phyloP scores from a whole-genome alignment of 2,329 filamentous ascomycete genomes.

The Alternaria angustiovoidea region DNA sequence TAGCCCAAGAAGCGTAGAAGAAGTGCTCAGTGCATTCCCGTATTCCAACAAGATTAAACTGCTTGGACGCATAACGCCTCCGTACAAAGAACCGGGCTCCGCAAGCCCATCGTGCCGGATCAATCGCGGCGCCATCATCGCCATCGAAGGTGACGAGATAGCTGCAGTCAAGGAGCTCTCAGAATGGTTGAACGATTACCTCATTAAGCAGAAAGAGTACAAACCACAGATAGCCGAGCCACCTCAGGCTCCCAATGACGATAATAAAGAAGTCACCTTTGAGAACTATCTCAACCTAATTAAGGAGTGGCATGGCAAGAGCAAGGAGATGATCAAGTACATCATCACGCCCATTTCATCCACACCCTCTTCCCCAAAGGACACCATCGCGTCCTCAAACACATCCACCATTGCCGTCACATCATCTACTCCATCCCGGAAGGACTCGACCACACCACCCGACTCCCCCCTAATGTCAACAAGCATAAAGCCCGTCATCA shows the following conservation, averaged over 20 bases:
- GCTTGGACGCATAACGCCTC: constrained; percentile 77
- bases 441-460: constrained; percentile 29
- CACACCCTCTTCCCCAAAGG: not conserved
- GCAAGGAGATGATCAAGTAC: constrained; percentile 71
- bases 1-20: constrained; percentile 62
- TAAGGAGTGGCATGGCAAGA: constrained; percentile 77
- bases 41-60: constrained; percentile 79
- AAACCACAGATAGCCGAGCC: constrained; percentile 60
- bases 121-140: constrained; percentile 79
- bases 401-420: constrained; percentile 16
- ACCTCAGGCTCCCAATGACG: constrained; percentile 53
- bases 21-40: constrained; percentile 78
- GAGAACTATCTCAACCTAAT: constrained; percentile 72
- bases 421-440: constrained; percentile 9
- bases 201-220: constrained; percentile 63
- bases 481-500: constrained; percentile 69
- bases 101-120: constrained; percentile 40
- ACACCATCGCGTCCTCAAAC: constrained; percentile 21
- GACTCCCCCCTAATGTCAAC: constrained; percentile 8
- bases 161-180: constrained; percentile 72
- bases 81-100: constrained; percentile 55
- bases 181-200: constrained; percentile 65
- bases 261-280: constrained; percentile 47
- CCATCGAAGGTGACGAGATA: constrained; percentile 77
- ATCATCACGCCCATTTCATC: constrained; percentile 52